Conservation (phyloP, 495 filamentous ascomycete species). For the Hypoxylon fuscum region DNA sequence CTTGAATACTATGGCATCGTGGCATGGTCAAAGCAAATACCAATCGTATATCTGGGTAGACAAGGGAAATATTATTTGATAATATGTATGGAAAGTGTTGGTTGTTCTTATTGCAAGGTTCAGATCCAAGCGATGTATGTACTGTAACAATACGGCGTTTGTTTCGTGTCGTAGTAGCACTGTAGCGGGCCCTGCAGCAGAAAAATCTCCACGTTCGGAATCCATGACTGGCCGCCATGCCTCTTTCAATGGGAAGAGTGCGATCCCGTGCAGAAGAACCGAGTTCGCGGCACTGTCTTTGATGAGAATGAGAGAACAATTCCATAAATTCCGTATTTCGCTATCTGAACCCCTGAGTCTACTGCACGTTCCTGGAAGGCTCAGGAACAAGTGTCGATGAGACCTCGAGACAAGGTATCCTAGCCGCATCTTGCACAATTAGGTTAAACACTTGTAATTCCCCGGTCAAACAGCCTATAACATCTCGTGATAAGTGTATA, state of each 20-base stretch:
- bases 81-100: constrained; percentile 1
- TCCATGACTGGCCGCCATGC: constrained; percentile 21
- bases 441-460: not conserved
- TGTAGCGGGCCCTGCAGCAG: constrained; percentile 25
- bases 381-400: constrained; percentile 30
- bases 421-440: constrained; percentile 11
- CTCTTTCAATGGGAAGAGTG: constrained; percentile 13
- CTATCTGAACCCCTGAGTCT: constrained; percentile 31
- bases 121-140: constrained; percentile 6
- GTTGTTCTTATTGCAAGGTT: constrained; percentile 11
- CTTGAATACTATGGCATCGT: not conserved
- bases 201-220: constrained; percentile 23
- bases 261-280: constrained; percentile 10
- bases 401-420: constrained; percentile 24
- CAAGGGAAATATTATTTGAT: constrained; percentile 2
- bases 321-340: constrained; percentile 12
- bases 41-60: constrained; percentile 13
- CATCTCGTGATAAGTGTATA: not conserved
- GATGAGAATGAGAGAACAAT: not conserved
- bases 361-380: constrained; percentile 27
- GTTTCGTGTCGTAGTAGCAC: constrained; percentile 35
- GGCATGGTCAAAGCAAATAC: constrained; percentile 15
- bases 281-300: constrained; percentile 1
- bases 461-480: not conserved
- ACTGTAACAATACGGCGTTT: constrained; percentile 25